Evolutionary conservation across 2,329 filamentous ascomycete species (phyloP), one percentile per base, ranked within the genome.

Genomic region (Pestalotiopsis sp.): DNA sequence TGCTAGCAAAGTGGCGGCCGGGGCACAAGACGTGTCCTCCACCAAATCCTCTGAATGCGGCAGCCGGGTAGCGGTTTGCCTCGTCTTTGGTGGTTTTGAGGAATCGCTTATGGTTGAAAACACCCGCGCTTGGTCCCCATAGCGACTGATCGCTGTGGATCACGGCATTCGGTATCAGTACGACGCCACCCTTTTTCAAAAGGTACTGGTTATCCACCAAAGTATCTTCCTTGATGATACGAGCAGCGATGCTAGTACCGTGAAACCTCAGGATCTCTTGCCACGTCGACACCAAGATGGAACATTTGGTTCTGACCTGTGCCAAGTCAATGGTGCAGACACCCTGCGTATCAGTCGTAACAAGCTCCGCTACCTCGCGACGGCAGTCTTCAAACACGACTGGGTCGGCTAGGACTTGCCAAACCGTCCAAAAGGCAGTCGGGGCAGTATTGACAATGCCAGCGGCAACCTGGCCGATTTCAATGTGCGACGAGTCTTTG

Each of bases 211-310:
- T 65, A 31, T 61, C 68, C 39, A 73, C 17, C 36, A 70, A 14
- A 4, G 70, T 70, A 65, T 73, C 72, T 36, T 73, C 65, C n/a
- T 68, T 66, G 25, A 72, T 59, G 9, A 69, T 45, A 17, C 71
- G 67, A 11, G 68, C 63, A 36, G 67, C 67, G 5, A 67, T 65
- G 23, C 61, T 68, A 23, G 68, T 64, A 36, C 45, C 45, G 3
- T 72, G 67, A 59, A 71, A 73, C 27, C 72, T 39, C 65, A 72
- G 49, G 9, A 69, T 65, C 66, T 73, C 72, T 64, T 72, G 69
- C 56, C 69, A 69, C 0, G 71, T 72, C 12, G 72, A 73, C 13
- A 72, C 57, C 6, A 73, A 69, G 12, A 72, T 60, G 2, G 72
- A 70, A 41, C 71, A 73, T 6, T 58, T 52, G 23, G 65, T 67